Conservation (phyloP, 202 grass and related monocot genomes). For the Hordeum pubiflorum region DNA sequence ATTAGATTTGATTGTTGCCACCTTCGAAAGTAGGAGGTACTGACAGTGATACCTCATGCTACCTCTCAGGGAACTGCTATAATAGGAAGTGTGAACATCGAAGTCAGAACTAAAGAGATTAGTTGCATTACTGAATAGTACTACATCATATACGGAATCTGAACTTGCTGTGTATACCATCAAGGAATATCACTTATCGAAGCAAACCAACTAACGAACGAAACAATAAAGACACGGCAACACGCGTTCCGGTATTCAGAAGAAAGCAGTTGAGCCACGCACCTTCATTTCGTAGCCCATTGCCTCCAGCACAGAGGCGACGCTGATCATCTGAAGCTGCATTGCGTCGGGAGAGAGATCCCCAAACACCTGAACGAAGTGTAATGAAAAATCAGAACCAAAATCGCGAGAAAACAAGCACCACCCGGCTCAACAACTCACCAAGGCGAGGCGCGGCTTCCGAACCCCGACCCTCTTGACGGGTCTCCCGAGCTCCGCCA, state of each 20-base stretch:
- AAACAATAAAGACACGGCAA: neutral
- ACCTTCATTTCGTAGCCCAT: conserved; percentile 91
- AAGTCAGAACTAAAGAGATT: conserved; percentile 7
- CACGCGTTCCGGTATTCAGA: neutral
- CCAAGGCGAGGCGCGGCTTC: conserved; percentile 85
- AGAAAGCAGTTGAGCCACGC: neutral
- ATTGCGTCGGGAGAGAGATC: conserved; percentile 69
- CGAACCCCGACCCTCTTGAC: conserved; percentile 46
- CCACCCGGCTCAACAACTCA: conserved; percentile 30
- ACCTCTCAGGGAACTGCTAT: conserved; percentile 2
- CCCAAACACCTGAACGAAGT: conserved; percentile 49
- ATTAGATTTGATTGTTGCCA: neutral
- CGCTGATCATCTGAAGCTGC: conserved; percentile 91
- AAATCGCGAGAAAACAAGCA: neutral
- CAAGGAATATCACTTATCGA: neutral
- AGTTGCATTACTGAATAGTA: neutral
- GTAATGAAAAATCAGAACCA: conserved; percentile 10
- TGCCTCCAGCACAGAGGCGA: conserved; percentile 65
- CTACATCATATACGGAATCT: conserved; percentile 5
- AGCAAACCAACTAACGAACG: conserved; percentile 16
- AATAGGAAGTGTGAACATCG: neutral
- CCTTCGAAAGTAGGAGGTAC: neutral
- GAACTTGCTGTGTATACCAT: neutral
- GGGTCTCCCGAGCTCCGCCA: conserved; percentile 34
- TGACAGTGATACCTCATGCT: neutral